Conservation (phyloP, 116 monocot species). For the Cymodocea nodosa region DNA sequence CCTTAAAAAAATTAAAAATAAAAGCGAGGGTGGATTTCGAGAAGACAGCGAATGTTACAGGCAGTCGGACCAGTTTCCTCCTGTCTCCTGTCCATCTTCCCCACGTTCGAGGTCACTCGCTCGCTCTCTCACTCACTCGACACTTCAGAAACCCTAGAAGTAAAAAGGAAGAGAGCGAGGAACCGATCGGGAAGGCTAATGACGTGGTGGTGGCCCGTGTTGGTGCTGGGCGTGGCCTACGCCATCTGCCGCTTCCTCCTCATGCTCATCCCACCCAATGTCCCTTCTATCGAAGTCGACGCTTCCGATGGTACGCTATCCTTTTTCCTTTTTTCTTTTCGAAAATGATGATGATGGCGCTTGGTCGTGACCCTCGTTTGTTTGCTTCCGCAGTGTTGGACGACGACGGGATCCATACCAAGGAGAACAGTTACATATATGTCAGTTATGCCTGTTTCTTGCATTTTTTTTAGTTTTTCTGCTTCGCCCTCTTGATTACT, state of each 20-base stretch:
- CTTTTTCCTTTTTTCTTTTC: background rate
- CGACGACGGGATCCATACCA: constrained; percentile 51
- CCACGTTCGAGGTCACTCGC: too few relatives aligned
- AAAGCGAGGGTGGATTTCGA: too few relatives aligned
- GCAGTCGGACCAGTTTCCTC: too few relatives aligned
- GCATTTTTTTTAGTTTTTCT: background rate
- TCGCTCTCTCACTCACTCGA: too few relatives aligned
- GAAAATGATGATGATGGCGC: background rate
- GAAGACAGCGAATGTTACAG: too few relatives aligned
- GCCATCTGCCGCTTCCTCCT: constrained; percentile 63
- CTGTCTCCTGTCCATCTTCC: too few relatives aligned
- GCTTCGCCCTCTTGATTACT: background rate
- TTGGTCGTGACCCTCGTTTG: background rate
- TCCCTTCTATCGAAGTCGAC: constrained; percentile 95
- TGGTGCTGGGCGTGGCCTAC: constrained; percentile 62
- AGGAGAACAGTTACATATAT: constrained; percentile 91
- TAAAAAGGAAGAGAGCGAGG: background rate
- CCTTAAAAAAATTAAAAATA: too few relatives aligned
- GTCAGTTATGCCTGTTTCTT: constrained; percentile 27
- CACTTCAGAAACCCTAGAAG: background rate
- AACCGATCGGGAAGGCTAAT: constrained; percentile 12
- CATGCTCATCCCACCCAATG: constrained; percentile 89
- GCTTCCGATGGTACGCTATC: constrained; percentile 65
- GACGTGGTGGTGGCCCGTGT: constrained; percentile 83
- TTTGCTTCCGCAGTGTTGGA: constrained; percentile 49